Conservation (phyloP, 345 rosid genomes). For the Toxicodendron radicans region DNA sequence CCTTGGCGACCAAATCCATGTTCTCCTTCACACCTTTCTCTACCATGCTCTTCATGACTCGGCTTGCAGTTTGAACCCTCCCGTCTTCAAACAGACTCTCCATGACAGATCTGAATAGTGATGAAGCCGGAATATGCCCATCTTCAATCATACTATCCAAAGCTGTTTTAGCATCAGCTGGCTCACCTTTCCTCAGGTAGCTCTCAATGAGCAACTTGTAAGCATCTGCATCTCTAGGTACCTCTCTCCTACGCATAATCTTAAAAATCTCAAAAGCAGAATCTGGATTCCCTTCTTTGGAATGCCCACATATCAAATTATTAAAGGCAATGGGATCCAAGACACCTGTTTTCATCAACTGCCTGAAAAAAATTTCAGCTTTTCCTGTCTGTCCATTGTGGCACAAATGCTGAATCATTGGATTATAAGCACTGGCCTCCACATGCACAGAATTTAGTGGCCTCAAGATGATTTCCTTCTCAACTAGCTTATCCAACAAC, state of each 20-base stretch:
- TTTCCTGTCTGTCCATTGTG: conserved; percentile 65
- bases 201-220: conserved; percentile 73
- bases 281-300: conserved; percentile 81
- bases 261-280: conserved; percentile 77
- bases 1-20: conserved; percentile 74
- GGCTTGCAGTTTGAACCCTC: conserved; percentile 89
- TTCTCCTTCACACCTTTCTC: conserved; percentile 79
- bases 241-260: conserved; percentile 80
- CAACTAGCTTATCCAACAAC: conserved; percentile 70
- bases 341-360: conserved; percentile 84
- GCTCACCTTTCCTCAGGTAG: conserved; percentile 89
- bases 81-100: conserved; percentile 83
- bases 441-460: conserved; percentile 64
- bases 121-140: conserved; percentile 69
- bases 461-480: conserved; percentile 74
- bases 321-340: conserved; percentile 70
- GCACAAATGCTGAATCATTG: conserved; percentile 67
- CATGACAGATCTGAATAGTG: conserved; percentile 76
- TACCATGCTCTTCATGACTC: conserved; percentile 83
- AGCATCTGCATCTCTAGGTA: conserved; percentile 71
- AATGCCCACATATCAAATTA: conserved; percentile 70
- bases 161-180: conserved; percentile 83
- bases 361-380: conserved; percentile 84
- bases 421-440: conserved; percentile 66
- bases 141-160: conserved; percentile 86